Evolutionary conservation across 306 rosid genomes (phyloP).

Genomic region (Medicago arabica): DNA sequence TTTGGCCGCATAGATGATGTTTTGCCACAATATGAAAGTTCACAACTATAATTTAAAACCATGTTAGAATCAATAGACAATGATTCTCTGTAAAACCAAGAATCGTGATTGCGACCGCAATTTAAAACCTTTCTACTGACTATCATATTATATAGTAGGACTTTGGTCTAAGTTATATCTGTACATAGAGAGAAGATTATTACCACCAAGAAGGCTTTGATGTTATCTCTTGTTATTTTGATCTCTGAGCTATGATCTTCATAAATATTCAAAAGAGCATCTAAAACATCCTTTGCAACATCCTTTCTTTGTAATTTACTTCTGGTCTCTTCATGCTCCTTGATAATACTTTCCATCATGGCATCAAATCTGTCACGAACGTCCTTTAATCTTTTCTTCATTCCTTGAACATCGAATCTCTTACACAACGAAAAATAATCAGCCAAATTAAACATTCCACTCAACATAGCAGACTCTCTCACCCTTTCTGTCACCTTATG

Average conservation of each 20-base stretch:
- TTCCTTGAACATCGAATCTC: conserved; percentile 58
- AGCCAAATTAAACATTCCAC: conserved; percentile 45
- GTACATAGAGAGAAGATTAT: background rate
- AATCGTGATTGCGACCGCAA: too few species aligned
- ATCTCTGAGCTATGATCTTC: conserved; percentile 48
- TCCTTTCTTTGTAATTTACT: background rate
- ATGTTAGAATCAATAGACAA: too few species aligned
- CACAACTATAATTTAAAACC: too few species aligned
- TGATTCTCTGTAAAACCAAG: too few species aligned
- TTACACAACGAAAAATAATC: conserved; percentile 60
- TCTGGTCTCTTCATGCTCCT: conserved; percentile 61
- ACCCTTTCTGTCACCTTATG: conserved; percentile 42
- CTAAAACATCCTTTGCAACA: too few species aligned
- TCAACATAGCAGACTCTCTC: conserved; percentile 44
- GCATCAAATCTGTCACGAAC: conserved; percentile 52
- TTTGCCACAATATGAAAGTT: too few species aligned
- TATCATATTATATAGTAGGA: background rate
- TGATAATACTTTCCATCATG: conserved; percentile 52
- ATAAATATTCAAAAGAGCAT: too few species aligned
- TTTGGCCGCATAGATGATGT: too few species aligned
- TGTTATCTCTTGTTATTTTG: conserved; percentile 58
- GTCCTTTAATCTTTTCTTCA: conserved; percentile 52
- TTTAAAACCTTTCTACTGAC: too few species aligned
- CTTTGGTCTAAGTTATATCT: too few species aligned
- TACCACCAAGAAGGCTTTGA: conserved; percentile 66